These are phyloP conservation scores for Coemansia sp. DNA, from an alignment of 192 early-diverging fungal genomes.

Conservation along the genomic window DNA sequence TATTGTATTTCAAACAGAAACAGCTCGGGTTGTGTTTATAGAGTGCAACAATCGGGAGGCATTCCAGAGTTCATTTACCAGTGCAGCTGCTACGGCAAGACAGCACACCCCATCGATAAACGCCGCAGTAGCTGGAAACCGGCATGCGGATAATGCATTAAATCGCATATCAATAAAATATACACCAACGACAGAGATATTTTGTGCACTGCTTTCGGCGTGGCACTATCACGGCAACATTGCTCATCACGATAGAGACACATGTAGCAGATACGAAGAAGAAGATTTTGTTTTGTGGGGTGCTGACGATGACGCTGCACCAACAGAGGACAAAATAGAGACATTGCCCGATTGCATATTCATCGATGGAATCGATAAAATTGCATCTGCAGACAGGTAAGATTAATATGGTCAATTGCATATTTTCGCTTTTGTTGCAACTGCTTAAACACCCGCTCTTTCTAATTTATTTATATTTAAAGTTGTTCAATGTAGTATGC, in stretches of 20 bases:
- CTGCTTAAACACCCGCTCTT: not conserved
- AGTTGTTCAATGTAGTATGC: slow-evolving; percentile 23
- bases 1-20: slow-evolving; percentile 5
- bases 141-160: not conserved
- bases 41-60: slow-evolving; percentile 26
- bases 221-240: slow-evolving; percentile 25
- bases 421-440: slow-evolving; percentile 4
- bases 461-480: not conserved
- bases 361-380: slow-evolving; percentile 37
- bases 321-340: not conserved
- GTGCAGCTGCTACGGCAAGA: not conserved
- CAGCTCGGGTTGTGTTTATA: slow-evolving; percentile 23
- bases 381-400: slow-evolving; percentile 35
- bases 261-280: slow-evolving; percentile 8
- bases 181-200: slow-evolving; percentile 22
- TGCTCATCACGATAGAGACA: not conserved
- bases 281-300: slow-evolving; percentile 38
- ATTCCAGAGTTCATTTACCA: slow-evolving; percentile 17
- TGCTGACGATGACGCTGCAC: not conserved
- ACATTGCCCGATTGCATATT: slow-evolving; percentile 38
- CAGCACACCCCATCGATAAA: not conserved
- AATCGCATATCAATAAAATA: slow-evolving; percentile 32
- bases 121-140: not conserved
- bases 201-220: slow-evolving; percentile 40
- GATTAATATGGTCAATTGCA: not conserved